Percentiles rank a stretch among this genome's conserved stretches.
Conservation (phyloP, 2,329 filamentous ascomycete genomes). For the Aspergillus sojae region DNA sequence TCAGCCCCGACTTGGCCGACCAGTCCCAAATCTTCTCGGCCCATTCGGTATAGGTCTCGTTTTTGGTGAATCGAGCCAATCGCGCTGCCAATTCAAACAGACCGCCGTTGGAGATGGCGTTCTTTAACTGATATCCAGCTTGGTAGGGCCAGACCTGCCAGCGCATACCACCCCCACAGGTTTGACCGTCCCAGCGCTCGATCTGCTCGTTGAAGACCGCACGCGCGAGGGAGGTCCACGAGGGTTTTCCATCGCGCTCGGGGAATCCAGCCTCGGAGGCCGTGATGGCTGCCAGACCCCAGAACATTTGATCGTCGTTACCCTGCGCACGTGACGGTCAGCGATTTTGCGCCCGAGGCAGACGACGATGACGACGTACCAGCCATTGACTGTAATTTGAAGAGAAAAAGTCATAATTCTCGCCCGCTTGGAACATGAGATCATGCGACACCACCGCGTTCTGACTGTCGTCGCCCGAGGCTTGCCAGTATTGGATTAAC, state of each 20-base stretch:
- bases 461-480: constrained; percentile 64
- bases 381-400: constrained; percentile 31
- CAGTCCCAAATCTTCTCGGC: constrained; percentile 47
- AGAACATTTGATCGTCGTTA: constrained; percentile 5
- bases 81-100: constrained; percentile 78
- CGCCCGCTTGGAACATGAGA: constrained; percentile 31
- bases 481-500: constrained; percentile 69
- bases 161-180: constrained; percentile 46
- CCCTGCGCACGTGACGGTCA: neutral
- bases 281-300: neutral
- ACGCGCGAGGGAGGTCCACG: constrained; percentile 1
- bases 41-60: constrained; percentile 64
- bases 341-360: neutral
- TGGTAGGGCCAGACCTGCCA: constrained; percentile 82
- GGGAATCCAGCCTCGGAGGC: constrained; percentile 1
- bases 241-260: neutral
- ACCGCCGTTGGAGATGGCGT: constrained; percentile 38
- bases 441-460: constrained; percentile 56
- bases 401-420: constrained; percentile 32
- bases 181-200: neutral
- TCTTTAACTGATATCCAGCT: constrained; percentile 78
- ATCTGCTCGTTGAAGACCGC: constrained; percentile 2
- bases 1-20: constrained; percentile 56
- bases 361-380: constrained; percentile 54
- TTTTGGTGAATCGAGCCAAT: constrained; percentile 65